These are phyloP conservation scores for Venturia effusa DNA, from an alignment of 2,329 filamentous ascomycete species.

Conservation along the genomic window DNA sequence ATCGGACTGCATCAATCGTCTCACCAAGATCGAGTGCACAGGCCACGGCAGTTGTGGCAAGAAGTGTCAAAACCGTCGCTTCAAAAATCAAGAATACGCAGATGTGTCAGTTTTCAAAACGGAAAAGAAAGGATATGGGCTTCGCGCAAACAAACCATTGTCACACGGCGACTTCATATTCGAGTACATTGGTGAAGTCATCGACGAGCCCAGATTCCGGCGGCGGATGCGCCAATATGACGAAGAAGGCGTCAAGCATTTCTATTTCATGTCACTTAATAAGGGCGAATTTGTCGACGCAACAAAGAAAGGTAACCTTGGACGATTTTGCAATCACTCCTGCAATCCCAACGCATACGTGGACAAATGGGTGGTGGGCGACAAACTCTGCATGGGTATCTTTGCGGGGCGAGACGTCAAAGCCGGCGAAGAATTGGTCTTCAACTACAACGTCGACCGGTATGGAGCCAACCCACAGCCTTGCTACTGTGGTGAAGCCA, in stretches of 20 bases:
- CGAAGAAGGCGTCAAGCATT: conserved; percentile 94
- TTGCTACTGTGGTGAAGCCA: conserved; percentile 90
- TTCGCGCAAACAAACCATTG: conserved; percentile 70
- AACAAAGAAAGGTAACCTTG: conserved; percentile 91
- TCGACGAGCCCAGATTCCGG: conserved; percentile 83
- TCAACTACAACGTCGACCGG: conserved; percentile 98
- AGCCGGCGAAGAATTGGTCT: conserved; percentile 88
- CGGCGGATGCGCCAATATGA: conserved; percentile 89
- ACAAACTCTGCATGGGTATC: conserved; percentile 97
- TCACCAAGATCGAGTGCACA: conserved; percentile 94
- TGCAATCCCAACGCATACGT: conserved; percentile 99
- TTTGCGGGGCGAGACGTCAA: conserved; percentile 80
- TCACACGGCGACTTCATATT: conserved; percentile 85
- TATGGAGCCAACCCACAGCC: conserved; percentile 95
- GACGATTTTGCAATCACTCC: conserved; percentile 96
- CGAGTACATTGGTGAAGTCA: conserved; percentile 97
- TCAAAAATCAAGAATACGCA: conserved; percentile 82
- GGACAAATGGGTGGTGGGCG: conserved; percentile 97
- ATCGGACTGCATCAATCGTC: conserved; percentile 96
- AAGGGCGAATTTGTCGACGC: conserved; percentile 97
- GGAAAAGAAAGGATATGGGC: conserved; percentile 91
- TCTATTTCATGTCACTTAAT: conserved; percentile 98
- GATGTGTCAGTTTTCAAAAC: conserved; percentile 93
- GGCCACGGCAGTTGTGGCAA: conserved; percentile 78
- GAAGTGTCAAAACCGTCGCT: conserved; percentile 87